Evolutionary conservation across 2,329 filamentous ascomycete genomes (phyloP).

Genomic region (Neonectria ditissima): DNA sequence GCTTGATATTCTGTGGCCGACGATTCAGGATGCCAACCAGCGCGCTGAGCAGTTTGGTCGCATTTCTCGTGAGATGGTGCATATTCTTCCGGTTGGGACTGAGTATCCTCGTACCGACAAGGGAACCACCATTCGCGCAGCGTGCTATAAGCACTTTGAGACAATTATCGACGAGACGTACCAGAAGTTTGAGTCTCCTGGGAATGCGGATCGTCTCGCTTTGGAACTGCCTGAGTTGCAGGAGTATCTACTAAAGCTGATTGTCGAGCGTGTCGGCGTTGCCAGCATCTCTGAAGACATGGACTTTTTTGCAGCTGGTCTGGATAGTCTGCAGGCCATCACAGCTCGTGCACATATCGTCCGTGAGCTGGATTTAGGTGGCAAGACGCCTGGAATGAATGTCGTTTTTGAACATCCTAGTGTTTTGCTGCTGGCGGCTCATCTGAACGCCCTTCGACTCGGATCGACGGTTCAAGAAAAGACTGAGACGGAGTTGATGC

Average conservation of each 20-base stretch:
- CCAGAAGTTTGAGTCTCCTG: constrained; percentile 26
- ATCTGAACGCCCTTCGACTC: constrained; percentile 38
- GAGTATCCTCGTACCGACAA: constrained; percentile 64
- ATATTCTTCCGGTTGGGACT: constrained; percentile 58
- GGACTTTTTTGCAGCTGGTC: constrained; percentile 68
- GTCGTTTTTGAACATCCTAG: constrained; percentile 66
- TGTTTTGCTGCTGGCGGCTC: constrained; percentile 21
- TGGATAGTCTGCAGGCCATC: constrained; percentile 70
- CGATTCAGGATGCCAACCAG: constrained; percentile 62
- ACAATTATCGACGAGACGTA: constrained; percentile 56
- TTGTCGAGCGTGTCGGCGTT: constrained; percentile 32
- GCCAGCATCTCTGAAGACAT: constrained; percentile 48
- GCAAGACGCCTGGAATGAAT: constrained; percentile 62
- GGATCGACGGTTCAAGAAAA: constrained; percentile 28
- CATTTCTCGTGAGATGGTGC: constrained; percentile 65
- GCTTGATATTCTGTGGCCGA: constrained; percentile 60
- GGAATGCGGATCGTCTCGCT: background rate
- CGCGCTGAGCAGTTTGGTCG: constrained; percentile 63
- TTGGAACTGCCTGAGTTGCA: constrained; percentile 44
- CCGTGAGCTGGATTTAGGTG: constrained; percentile 60
- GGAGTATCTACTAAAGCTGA: constrained; percentile 49
- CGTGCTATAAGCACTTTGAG: constrained; percentile 58
- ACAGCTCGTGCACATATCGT: constrained; percentile 63
- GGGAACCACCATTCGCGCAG: constrained; percentile 61
- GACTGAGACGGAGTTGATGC: constrained; percentile 47